Percentiles rank a stretch among this genome's conserved stretches.
Conservation (phyloP, 164 flowering plant genomes). For the Vitis labrusca region DNA sequence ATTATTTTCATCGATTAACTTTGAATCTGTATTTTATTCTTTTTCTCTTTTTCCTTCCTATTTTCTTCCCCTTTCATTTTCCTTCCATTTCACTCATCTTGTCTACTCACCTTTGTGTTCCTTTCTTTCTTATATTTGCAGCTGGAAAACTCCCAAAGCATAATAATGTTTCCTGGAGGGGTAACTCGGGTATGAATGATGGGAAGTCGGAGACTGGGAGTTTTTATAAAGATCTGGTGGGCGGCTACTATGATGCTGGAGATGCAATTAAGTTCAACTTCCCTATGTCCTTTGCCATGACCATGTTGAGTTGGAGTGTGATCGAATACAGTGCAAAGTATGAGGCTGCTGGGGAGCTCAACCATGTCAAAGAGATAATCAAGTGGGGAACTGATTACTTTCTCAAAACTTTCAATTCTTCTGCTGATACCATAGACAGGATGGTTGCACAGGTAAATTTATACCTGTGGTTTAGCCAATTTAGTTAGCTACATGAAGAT, state of each 20-base stretch:
- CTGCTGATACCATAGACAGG: slow-evolving; percentile 67
- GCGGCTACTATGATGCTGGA: slow-evolving; percentile 96
- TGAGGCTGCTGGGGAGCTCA: slow-evolving; percentile 89
- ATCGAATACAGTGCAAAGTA: slow-evolving; percentile 88
- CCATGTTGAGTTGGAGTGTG: slow-evolving; percentile 96
- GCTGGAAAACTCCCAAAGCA: slow-evolving; percentile 90
- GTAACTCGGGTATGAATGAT: slow-evolving; percentile 73
- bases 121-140: slow-evolving; percentile 24
- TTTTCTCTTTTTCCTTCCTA: neutral
- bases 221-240: slow-evolving; percentile 61
- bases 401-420: slow-evolving; percentile 80
- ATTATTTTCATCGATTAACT: too few relatives aligned
- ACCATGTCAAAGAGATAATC: slow-evolving; percentile 78
- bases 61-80: neutral
- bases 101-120: neutral
- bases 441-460: slow-evolving; percentile 64
- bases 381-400: slow-evolving; percentile 95
- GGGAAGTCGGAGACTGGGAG: slow-evolving; percentile 47
- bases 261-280: slow-evolving; percentile 94
- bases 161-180: slow-evolving; percentile 88
- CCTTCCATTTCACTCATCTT: neutral
- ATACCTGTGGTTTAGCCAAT: too few relatives aligned
- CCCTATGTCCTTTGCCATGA: slow-evolving; percentile 83
- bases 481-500: too few relatives aligned
- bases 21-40: too few relatives aligned